Conservation (phyloP, 148 eudicot species). For the Arbutus unedo region DNA sequence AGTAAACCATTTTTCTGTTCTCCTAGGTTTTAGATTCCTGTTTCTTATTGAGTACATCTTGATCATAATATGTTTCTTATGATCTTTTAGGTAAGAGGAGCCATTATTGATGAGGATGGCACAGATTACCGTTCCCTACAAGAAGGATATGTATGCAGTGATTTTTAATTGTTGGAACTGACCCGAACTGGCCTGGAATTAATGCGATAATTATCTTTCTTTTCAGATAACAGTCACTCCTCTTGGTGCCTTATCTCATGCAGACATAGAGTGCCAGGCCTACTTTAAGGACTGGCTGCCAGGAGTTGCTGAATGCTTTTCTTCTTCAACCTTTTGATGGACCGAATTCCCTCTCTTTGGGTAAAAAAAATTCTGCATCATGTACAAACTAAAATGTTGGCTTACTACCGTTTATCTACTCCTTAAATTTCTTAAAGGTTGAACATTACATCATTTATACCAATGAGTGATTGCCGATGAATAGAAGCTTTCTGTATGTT, state of each 20-base stretch:
- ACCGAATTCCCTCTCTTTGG: conserved; percentile 14
- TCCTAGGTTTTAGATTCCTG: not conserved
- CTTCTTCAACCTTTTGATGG: conserved; percentile 51
- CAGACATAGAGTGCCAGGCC: conserved; percentile 50
- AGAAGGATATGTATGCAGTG: conserved; percentile 75
- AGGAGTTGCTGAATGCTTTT: conserved; percentile 34
- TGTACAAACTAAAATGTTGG: not conserved
- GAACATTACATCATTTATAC: not conserved
- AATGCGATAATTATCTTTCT: conserved; percentile 12
- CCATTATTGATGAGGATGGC: conserved; percentile 46
- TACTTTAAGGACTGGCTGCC: conserved; percentile 68
- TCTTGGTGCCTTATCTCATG: conserved; percentile 66
- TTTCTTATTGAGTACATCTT: not conserved
- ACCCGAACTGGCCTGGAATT: not conserved
- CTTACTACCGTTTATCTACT: not conserved
- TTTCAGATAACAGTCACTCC: conserved; percentile 84
- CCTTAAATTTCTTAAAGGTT: not conserved
- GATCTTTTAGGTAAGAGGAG: conserved; percentile 41
- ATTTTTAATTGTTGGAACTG: conserved; percentile 12
- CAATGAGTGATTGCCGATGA: not conserved
- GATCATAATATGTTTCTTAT: not conserved
- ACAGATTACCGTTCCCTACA: conserved; percentile 48
- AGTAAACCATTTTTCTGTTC: not conserved
- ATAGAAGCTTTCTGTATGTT: too few species aligned
- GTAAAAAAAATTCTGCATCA: not conserved